Conservation (phyloP, 371 early-diverging fungal genomes). For the Synchytrium microbalum region DNA sequence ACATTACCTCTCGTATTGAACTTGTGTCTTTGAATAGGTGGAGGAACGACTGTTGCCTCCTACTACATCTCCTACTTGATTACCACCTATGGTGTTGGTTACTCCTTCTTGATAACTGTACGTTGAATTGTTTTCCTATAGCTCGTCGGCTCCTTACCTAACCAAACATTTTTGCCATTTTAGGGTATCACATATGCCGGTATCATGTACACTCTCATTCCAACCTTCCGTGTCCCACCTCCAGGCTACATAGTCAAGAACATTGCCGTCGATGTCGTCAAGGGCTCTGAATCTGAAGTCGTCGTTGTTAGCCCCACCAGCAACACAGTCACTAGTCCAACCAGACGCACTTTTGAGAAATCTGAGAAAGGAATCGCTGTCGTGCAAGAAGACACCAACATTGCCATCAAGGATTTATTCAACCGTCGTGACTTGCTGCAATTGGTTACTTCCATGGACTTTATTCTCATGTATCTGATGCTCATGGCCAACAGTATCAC, state of each 20-base stretch:
- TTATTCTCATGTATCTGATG: neutral
- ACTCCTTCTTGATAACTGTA: neutral
- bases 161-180: constrained; percentile 35
- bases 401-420: neutral
- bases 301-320: no score
- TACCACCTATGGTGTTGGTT: neutral
- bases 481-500: neutral
- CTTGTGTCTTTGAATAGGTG: no score
- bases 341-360: neutral
- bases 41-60: neutral
- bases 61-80: neutral
- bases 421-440: neutral
- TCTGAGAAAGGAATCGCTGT: neutral
- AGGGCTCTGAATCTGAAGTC: neutral
- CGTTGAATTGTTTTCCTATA: neutral
- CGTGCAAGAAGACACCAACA: neutral
- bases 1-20: no score
- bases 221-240: neutral
- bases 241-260: constrained; percentile 11
- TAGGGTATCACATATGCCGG: neutral
- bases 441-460: neutral
- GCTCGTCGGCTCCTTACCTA: constrained; percentile 2
- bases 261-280: neutral
- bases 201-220: neutral
- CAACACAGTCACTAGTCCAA: no score